Evolutionary conservation across 306 rosid species (phyloP), one percentile per base, ranked within the genome.

Genomic region (Pueraria montana): DNA sequence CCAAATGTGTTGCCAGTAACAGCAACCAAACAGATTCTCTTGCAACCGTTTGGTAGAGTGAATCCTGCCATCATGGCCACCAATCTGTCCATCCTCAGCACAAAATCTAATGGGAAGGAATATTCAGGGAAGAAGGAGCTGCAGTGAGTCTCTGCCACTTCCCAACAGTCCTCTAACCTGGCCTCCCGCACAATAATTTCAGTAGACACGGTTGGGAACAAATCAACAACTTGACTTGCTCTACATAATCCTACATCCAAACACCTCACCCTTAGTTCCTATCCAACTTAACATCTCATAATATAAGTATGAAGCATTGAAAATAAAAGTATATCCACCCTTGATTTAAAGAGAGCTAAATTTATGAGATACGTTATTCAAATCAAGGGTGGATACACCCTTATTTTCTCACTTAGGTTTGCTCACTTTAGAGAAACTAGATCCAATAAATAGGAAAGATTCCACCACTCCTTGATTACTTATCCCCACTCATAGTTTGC

Each of bases 111-210:
- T 12, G 99, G 99, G 87, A 96, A 96, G 12, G 91, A 81, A 81
- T 94, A 94, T 11, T 87, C 94, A 5, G 97, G 99, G 89, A 92
- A 96, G 93, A 96, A 96, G 38, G 97, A 94, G 89, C 99, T 94
- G 95, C 99, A 96, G 74, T 94, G 99, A 77, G 97, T 96, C 92
- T 96, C 98, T 21, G 98, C 99, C 82, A 96, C 99, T 90, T 92
- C 99, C 99, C 99, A 96, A 81, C 93, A 92, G 85, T 96, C 99
- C 91, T 91, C 97, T 63, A 96, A 67, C 85, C 99, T 88, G 0
- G 99, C 99, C 89, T 96, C 97, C 48, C 99, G 87, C 12, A 96
- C 98, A 11, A 86, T 90, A 52, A 96, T 87, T 74, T 91, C 93
- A 0, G 98, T 98, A 74, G 94, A 90, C 86, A 91, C 80, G 0